phyloP scores from a whole-genome alignment of 306 rosid species.

The Parietaria judaica region DNA sequence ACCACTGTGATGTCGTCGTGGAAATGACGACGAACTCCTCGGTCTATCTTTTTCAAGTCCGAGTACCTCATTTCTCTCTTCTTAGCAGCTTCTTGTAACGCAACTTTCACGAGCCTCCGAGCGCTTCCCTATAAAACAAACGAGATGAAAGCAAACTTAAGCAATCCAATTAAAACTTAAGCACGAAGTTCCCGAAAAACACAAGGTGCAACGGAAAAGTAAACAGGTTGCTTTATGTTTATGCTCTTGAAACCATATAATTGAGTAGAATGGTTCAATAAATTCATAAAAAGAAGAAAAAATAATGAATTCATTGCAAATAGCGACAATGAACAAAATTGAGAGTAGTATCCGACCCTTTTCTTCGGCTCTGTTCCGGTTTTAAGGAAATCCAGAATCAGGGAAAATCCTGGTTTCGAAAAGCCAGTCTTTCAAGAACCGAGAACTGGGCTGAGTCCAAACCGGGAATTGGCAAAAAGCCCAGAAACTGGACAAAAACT shows the following conservation, averaged over 20 bases:
- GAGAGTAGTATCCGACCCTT: too few species aligned
- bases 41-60: conserved; percentile 75
- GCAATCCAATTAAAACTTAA: background rate
- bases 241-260: background rate
- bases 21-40: conserved; percentile 89
- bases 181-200: background rate
- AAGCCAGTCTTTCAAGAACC: too few species aligned
- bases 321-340: too few species aligned
- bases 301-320: too few species aligned
- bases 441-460: background rate
- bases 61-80: conserved; percentile 93
- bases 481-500: background rate
- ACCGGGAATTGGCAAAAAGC: background rate
- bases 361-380: too few species aligned
- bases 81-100: conserved; percentile 84
- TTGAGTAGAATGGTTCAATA: background rate
- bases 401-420: too few species aligned
- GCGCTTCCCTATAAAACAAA: conserved; percentile 65
- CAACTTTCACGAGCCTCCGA: conserved; percentile 63
- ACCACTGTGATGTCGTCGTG: conserved; percentile 83
- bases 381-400: too few species aligned
- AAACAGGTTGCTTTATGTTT: background rate
- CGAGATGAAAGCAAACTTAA: conserved; percentile 16
- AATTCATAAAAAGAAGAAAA: too few species aligned
- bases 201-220: background rate